Evolutionary conservation across 1,284 basidiomycete genomes (phyloP), one percentile per base, ranked within the genome.

Genomic region (Ganoderma multipileum): DNA sequence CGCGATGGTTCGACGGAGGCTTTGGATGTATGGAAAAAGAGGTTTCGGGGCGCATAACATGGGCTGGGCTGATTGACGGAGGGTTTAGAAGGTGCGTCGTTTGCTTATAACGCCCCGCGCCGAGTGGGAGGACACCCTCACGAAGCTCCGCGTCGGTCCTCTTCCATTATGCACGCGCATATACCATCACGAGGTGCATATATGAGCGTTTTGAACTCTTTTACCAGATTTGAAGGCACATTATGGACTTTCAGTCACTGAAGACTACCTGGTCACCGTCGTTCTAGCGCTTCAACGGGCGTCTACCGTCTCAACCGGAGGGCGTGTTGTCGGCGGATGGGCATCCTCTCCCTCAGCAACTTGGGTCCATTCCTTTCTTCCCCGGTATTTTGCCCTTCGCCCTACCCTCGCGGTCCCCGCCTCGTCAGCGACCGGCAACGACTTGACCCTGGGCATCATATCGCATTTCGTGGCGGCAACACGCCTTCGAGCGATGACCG

Each of bases 81-180:
- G 38, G 38, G 14, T 44, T 14, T 23, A 11, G 23, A 28, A 64
- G 33, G 63, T 66, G 47, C 66, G 71, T 68, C 14, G 23, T 66
- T 59, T 61, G 23, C 6, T 47, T 36, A 57, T 18, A 20, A 28
- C n/a, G 38, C 33, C 42, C 47, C 23, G 63, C 62, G 66, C 59
- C 62, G 66, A 65, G 71, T 74, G 72, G 44, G 72, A 72, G 72
- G 72, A 72, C 33, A 38, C 50, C 72, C 72, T 73, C 69, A 55
- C 54, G 69, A 66, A 73, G 61, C 69, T 60, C 66, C 57, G 64
- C 66, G 66, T 33, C 33, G 59, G 63, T 63, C 38, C 50, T 44
- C 30, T 28, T 20, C 36, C 26, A 9, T n/a, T 38, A 5, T 26
- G 12, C 9, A 8, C 12, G 23, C 23, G 23, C 36, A 39, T 41